Evolutionary conservation across 2,329 filamentous ascomycete genomes (phyloP).

Genomic region (Penicillium expansum): DNA sequence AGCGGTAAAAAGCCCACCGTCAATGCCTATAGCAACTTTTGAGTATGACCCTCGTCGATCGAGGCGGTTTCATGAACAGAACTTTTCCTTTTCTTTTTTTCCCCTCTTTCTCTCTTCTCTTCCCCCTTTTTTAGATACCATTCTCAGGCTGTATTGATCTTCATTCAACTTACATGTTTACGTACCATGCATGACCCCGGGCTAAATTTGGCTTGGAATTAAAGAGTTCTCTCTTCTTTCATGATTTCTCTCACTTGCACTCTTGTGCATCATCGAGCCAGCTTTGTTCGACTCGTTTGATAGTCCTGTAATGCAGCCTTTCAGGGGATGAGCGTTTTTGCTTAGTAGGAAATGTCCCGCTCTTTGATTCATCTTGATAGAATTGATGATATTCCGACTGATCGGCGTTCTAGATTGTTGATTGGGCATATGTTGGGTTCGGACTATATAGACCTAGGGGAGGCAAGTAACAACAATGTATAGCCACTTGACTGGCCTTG

Average conservation of each 20-base stretch:
- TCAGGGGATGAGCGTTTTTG: background rate
- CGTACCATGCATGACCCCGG: background rate
- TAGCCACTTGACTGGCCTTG: background rate
- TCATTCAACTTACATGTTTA: background rate
- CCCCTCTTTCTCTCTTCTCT: background rate
- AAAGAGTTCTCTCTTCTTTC: background rate
- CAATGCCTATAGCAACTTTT: constrained; percentile 38
- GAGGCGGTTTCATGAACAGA: constrained; percentile 4
- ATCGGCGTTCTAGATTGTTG: background rate
- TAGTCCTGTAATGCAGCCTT: background rate
- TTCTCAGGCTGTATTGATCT: constrained; percentile 3
- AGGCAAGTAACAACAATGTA: background rate
- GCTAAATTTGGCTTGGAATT: background rate
- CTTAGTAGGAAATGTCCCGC: too few relatives aligned
- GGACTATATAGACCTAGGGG: background rate
- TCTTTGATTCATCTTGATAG: background rate
- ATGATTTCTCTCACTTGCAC: background rate
- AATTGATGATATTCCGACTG: background rate
- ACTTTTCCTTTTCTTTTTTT: background rate
- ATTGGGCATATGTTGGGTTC: background rate
- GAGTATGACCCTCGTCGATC: constrained; percentile 8
- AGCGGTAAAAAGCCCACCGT: constrained; percentile 38
- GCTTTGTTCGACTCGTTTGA: background rate
- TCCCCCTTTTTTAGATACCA: constrained; percentile 3
- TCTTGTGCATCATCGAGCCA: background rate